These are phyloP conservation scores for Boletus huronensis DNA, from an alignment of 768 basidiomycete species.

Conservation along the genomic window DNA sequence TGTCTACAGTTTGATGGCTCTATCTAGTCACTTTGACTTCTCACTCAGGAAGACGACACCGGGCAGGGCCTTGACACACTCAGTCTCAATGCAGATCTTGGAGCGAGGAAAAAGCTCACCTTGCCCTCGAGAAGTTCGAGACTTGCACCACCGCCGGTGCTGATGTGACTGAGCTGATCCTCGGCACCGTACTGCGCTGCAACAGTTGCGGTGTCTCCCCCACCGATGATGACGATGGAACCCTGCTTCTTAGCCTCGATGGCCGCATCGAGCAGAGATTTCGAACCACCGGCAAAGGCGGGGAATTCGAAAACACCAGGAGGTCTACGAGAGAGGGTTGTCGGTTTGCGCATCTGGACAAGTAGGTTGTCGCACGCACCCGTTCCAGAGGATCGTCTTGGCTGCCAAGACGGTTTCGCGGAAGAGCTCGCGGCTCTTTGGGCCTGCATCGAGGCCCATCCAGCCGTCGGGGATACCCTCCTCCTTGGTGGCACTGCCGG, in stretches of 20 bases:
- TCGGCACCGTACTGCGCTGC: slow-evolving; percentile 85
- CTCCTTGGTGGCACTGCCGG: slow-evolving; percentile 68
- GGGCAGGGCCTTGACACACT: slow-evolving; percentile 60
- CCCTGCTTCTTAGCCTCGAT: slow-evolving; percentile 85
- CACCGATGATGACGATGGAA: slow-evolving; percentile 91
- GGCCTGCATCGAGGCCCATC: slow-evolving; percentile 94
- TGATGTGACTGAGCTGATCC: slow-evolving; percentile 91
- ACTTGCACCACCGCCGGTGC: slow-evolving; percentile 91
- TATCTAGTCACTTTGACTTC: slow-evolving; percentile 41
- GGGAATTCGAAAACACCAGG: slow-evolving; percentile 98
- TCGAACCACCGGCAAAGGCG: slow-evolving; percentile 83
- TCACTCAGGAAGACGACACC: slow-evolving; percentile 90
- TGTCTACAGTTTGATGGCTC: slow-evolving; percentile 9
- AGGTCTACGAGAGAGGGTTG: slow-evolving; percentile 51
- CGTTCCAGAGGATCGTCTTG: slow-evolving; percentile 98
- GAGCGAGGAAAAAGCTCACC: slow-evolving; percentile 42
- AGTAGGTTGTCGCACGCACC: slow-evolving; percentile 43
- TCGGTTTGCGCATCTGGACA: background rate
- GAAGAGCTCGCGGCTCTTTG: slow-evolving; percentile 78
- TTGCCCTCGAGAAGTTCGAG: slow-evolving; percentile 98
- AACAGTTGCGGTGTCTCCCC: slow-evolving; percentile 94
- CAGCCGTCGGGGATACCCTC: slow-evolving; percentile 90
- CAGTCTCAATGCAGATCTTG: slow-evolving; percentile 10
- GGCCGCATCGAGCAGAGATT: slow-evolving; percentile 76
- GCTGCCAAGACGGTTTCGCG: slow-evolving; percentile 74